Evolutionary conservation across 2,329 filamentous ascomycete genomes (phyloP).

Genomic region (Graphium sp.): DNA sequence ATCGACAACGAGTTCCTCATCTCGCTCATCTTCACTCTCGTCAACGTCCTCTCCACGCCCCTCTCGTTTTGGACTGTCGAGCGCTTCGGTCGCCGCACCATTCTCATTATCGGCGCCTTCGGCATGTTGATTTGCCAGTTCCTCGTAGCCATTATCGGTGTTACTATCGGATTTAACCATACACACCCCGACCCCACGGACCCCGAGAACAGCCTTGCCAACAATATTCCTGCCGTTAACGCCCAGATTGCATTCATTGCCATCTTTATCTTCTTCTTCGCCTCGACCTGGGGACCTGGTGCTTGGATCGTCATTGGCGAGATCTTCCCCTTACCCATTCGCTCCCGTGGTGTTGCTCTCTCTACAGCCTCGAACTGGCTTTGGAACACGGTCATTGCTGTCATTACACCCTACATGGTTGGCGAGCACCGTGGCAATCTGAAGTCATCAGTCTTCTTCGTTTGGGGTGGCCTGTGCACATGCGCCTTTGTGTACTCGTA

Average conservation of each 20-base stretch:
- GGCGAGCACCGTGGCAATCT: conserved; percentile 42
- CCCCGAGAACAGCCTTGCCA: conserved; percentile 18
- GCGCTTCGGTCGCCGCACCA: conserved; percentile 59
- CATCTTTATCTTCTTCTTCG: conserved; percentile 90
- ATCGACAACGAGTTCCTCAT: conserved; percentile 70
- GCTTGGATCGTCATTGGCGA: conserved; percentile 76
- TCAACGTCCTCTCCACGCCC: conserved; percentile 76
- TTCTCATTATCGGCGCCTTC: conserved; percentile 62
- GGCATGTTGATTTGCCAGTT: conserved; percentile 83
- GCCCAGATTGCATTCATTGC: conserved; percentile 77
- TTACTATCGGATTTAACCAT: conserved; percentile 37
- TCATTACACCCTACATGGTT: conserved; percentile 62
- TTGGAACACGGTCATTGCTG: conserved; percentile 60
- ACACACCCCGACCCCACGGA: conserved; percentile 25
- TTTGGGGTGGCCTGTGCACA: conserved; percentile 55
- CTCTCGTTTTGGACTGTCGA: conserved; percentile 81
- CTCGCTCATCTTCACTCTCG: conserved; percentile 68
- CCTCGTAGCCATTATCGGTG: conserved; percentile 64
- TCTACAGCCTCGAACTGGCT: conserved; percentile 86
- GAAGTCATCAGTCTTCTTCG: conserved; percentile 54
- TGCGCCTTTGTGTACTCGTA: conserved; percentile 46
- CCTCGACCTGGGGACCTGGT: conserved; percentile 72
- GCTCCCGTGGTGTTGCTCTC: conserved; percentile 71
- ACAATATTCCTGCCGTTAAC: conserved; percentile 40
- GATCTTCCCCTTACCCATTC: conserved; percentile 79